Base-by-base conservation (phyloP, 2,329 filamentous ascomycete species). In the Ophiostoma ulmi region DNA sequence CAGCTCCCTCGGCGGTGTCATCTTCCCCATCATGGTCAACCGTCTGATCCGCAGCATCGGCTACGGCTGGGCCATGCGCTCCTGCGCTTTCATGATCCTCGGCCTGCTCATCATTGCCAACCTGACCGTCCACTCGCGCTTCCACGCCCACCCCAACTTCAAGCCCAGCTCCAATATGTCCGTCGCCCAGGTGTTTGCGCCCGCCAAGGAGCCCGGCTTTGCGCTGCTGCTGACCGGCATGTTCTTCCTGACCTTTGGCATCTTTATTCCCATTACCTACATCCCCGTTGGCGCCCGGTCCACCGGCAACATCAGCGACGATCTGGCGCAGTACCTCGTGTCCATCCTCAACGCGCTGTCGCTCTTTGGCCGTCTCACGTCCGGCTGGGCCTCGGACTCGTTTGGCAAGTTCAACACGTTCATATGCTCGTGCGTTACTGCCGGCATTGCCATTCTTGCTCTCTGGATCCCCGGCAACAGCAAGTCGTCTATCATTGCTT, bases 381-480 rank as follows among this genome's bases (percentile, higher is more conserved):
- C 75, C 3, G 74, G 74, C 68, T 73, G 63, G 39, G 63, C 78
- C 11, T 78, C 78, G 3, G 81, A 83, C 74, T 74, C 69, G 61
- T 69, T 80, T 7, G 81, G 81, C 13, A 76, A 76, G 7, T 82
- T 78, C 76, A 82, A 83, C 73, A 76, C 80, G 38, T 81, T 82
- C 67, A 80, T 85, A 31, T 74, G 83, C 11, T 81, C 85, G 67
- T 83, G 82, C 44, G 79, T 78, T 39, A 72, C 83, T 36, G 80
- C 84, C 2, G 76, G 73, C 5, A 52, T 81, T 14, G 75, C 78
- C 73, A 77, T 78, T 11, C 75, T 83, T 6, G 80, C 77, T 36
- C 77, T 89, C 36, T 83, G 81, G 80, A 78, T 83, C 31, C 79
- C 80, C 0, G 80, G 76, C 48, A 71, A 69, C 48, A 75, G 76